Evolutionary conservation across 805 yeast species (phyloP).

Genomic region (Lipomyces japonicus): DNA sequence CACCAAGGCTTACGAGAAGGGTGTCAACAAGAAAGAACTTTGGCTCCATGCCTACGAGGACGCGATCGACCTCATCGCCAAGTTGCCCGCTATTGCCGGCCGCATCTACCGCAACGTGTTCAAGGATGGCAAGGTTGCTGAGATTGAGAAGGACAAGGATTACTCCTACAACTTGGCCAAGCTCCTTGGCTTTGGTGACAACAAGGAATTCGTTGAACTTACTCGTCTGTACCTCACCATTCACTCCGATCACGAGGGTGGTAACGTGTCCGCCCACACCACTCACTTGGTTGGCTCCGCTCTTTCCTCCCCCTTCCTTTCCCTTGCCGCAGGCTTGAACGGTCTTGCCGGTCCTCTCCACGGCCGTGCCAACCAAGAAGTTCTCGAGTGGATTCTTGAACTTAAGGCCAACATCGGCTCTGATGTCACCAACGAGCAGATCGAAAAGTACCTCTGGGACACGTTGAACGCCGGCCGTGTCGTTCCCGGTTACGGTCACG

Average conservation of each 20-base stretch:
- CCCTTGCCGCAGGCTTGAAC: slow-evolving; percentile 76
- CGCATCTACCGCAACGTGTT: slow-evolving; percentile 79
- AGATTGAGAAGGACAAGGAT: slow-evolving; percentile 45
- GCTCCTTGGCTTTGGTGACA: slow-evolving; percentile 55
- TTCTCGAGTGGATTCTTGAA: slow-evolving; percentile 71
- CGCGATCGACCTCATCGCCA: slow-evolving; percentile 73
- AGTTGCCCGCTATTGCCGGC: slow-evolving; percentile 76
- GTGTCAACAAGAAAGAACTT: slow-evolving; percentile 75
- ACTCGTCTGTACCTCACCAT: slow-evolving; percentile 77
- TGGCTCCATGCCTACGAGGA: slow-evolving; percentile 83
- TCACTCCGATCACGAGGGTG: slow-evolving; percentile 89
- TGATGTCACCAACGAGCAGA: slow-evolving; percentile 61
- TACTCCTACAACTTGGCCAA: slow-evolving; percentile 66
- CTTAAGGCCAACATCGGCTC: slow-evolving; percentile 65
- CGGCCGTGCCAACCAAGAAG: slow-evolving; percentile 87
- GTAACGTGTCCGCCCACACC: slow-evolving; percentile 83
- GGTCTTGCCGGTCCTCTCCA: slow-evolving; percentile 87
- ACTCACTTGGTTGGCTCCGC: slow-evolving; percentile 85
- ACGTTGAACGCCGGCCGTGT: slow-evolving; percentile 78
- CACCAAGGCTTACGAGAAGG: slow-evolving; percentile 79
- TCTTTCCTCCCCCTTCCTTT: slow-evolving; percentile 69
- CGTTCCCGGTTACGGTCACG: slow-evolving; percentile 87
- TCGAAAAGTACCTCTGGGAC: slow-evolving; percentile 74
- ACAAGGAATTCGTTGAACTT: slow-evolving; percentile 69
- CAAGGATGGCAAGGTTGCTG: slow-evolving; percentile 68